phyloP scores from a whole-genome alignment of 2,329 filamentous ascomycete genomes.

The Xylariales sp. region DNA sequence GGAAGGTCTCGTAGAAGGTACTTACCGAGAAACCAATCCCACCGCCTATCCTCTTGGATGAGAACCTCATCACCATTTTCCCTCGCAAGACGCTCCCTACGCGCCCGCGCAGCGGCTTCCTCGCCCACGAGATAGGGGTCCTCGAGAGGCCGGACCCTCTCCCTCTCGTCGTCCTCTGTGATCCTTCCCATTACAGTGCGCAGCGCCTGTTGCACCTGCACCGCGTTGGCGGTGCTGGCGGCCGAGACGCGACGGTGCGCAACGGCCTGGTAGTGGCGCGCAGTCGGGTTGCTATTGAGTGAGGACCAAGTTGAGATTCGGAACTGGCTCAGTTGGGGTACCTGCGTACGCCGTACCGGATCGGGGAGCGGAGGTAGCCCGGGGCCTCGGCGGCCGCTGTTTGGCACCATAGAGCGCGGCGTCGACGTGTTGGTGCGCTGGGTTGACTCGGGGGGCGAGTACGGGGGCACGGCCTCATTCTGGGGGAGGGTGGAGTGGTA shows the following conservation, averaged over 20 bases:
- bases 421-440: constrained; percentile 11
- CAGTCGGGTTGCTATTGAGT: constrained; percentile 45
- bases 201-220: constrained; percentile 17
- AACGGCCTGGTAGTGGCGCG: constrained; percentile 59
- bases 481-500: constrained; percentile 52
- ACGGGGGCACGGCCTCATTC: constrained; percentile 47
- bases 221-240: constrained; percentile 6
- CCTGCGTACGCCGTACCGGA: constrained; percentile 25
- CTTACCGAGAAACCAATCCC: constrained; percentile 58
- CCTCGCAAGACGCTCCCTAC: constrained; percentile 51
- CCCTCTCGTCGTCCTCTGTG: constrained; percentile 9
- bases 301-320: constrained; percentile 55
- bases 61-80: constrained; percentile 53
- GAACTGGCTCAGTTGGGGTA: constrained; percentile 47
- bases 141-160: constrained; percentile 49
- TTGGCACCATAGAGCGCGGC: constrained; percentile 24
- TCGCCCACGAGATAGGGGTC: constrained; percentile 66
- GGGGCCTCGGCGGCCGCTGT: constrained; percentile 24
- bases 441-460: constrained; percentile 32
- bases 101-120: constrained; percentile 53
- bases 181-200: constrained; percentile 19
- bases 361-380: constrained; percentile 50
- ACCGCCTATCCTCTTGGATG: constrained; percentile 51
- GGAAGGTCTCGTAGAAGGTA: too few relatives aligned
- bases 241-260: constrained; percentile 54